Conservation (phyloP, 1,139 yeast genomes). For the Lodderomyces parapsilosis region DNA sequence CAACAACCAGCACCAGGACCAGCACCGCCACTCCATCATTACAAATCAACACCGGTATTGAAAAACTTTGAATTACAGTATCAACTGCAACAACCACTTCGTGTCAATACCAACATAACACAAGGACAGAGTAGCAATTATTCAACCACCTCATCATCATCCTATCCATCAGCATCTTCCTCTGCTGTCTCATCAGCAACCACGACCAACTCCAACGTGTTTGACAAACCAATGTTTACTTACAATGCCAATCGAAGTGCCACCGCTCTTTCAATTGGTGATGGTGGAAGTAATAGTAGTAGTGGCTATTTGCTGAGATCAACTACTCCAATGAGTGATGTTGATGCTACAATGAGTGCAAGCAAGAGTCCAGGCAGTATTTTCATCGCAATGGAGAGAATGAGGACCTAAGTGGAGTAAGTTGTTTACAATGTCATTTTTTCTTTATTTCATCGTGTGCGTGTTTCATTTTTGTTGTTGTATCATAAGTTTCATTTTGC, state of each 20-base stretch:
- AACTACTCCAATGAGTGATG: constrained; percentile 1
- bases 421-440: neutral
- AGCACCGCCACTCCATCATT: neutral
- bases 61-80: neutral
- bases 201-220: neutral
- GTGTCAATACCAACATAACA: neutral
- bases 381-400: neutral
- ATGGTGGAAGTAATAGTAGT: neutral
- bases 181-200: neutral
- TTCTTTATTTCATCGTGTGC: no score
- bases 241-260: neutral
- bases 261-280: neutral
- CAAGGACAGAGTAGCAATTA: neutral
- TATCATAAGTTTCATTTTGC: neutral
- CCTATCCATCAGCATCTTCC: neutral
- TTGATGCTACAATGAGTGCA: neutral
- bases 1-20: neutral
- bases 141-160: neutral
- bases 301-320: neutral
- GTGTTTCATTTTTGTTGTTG: neutral
- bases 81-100: neutral
- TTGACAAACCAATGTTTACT: constrained; percentile 1
- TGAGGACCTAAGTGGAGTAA: neutral
- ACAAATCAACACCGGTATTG: neutral
- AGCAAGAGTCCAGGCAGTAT: constrained; percentile 1